phyloP scores from a whole-genome alignment of 805 yeast genomes.

The Blastobotrys chiropterorum region DNA sequence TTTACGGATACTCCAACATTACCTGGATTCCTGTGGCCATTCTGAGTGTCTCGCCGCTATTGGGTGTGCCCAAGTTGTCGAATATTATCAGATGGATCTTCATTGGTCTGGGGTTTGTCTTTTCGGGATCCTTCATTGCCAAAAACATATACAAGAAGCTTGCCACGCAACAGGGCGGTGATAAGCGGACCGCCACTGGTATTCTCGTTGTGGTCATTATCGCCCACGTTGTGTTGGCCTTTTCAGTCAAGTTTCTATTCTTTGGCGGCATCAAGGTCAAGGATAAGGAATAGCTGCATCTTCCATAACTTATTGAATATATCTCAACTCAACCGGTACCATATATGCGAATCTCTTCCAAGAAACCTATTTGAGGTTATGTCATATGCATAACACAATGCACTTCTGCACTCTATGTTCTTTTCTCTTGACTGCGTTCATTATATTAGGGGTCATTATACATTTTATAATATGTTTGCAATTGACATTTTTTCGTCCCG shows the following conservation, averaged over 20 bases:
- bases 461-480: constrained; percentile 6
- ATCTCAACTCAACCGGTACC: neutral
- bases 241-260: constrained; percentile 60
- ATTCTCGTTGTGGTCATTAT: constrained; percentile 38
- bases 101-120: constrained; percentile 51
- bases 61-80: constrained; percentile 36
- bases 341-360: no score
- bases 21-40: constrained; percentile 83
- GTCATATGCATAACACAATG: no score
- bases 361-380: no score
- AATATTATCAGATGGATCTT: constrained; percentile 55
- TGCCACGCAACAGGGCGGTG: constrained; percentile 23
- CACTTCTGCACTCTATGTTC: no score
- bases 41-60: constrained; percentile 48
- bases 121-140: constrained; percentile 51
- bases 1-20: constrained; percentile 79
- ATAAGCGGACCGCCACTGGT: constrained; percentile 34
- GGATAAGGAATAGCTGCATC: constrained; percentile 1
- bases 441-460: no score
- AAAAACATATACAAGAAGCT: constrained; percentile 40
- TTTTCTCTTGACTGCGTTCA: no score
- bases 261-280: constrained; percentile 38
- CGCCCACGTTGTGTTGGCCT: constrained; percentile 51
- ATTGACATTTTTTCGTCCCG: constrained; percentile 15
- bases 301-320: neutral